Evolutionary conservation across 139 green algal species (phyloP), one percentile per base, ranked within the genome.

Genomic region (Auxenochlorella pyrenoidosa): DNA sequence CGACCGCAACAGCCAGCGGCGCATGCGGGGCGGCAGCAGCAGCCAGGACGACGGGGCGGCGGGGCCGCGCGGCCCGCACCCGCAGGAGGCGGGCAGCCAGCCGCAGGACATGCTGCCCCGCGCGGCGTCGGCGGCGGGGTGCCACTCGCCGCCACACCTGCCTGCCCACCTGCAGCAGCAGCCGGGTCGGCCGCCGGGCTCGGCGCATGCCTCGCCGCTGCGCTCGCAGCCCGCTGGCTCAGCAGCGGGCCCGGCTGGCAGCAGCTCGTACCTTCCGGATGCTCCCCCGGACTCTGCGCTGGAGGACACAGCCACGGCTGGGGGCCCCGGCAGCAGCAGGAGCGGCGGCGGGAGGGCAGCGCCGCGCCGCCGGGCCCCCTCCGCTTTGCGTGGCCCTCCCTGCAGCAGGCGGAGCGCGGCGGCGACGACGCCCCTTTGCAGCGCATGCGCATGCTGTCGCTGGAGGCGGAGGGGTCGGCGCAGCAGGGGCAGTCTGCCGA

Each of bases 391-490:
- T 59, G 26, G 41, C 54, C 54, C 18, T 63, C 54, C 54, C 16
- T 63, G 59, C 79, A 85, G 77, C 66, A 40, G 82, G n/a, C 59
- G 43, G 59, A 68, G 82, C 43, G 26, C 21, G 58, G 36, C 5
- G 58, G 36, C 2, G 79, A 72, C 1, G 79, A 84, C 36, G 79
- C 63, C 40, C 43, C 68, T 30, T 63, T 76, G 80, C 60, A 41
- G 40, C 80, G 80, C 80, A 85, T 85, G 80, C 80, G 80, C 80
- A 85, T 85, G 80, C 80, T 85, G 15, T 77, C 63, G 0, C 16
- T 85, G 40, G 80, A 85, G 30, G 63, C 80, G 24, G 80, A 85
- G 41, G 80, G 80, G 41, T 85, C 80, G 32, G 80, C 30, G 18
- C 80, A 75, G 60, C 80, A 60, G 41, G 38, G 75, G 63, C 71